phyloP scores from a whole-genome alignment of 306 rosid genomes.

The Corylus avellana region DNA sequence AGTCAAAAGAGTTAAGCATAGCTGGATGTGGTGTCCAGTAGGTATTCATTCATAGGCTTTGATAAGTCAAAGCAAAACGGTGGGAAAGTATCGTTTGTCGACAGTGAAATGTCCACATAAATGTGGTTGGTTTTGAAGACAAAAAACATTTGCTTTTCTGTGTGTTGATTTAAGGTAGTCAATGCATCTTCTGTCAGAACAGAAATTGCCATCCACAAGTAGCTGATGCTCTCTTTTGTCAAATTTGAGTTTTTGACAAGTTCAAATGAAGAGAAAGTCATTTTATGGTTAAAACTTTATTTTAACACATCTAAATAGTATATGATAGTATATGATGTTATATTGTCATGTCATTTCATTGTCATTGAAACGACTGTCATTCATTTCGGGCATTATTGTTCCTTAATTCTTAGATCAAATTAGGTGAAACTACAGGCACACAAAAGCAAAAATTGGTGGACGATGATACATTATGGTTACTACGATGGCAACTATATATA shows the following conservation, averaged over 20 bases:
- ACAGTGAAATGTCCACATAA: conserved; percentile 25
- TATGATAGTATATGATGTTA: too few species aligned
- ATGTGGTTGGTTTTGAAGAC: conserved; percentile 41
- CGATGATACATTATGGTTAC: too few species aligned
- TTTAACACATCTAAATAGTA: too few species aligned
- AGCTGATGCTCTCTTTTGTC: not conserved
- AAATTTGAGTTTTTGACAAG: not conserved
- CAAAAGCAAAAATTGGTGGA: too few species aligned
- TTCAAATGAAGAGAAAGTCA: not conserved
- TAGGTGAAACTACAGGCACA: too few species aligned
- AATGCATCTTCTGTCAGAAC: conserved; percentile 17
- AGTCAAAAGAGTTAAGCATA: conserved; percentile 42
- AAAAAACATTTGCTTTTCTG: conserved; percentile 15
- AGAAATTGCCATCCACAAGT: not conserved
- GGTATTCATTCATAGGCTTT: conserved; percentile 21
- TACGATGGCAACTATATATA: too few species aligned
- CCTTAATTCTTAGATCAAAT: not conserved
- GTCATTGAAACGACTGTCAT: too few species aligned
- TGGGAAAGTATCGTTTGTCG: conserved; percentile 29
- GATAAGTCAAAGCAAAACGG: conserved; percentile 52
- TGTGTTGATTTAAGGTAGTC: conserved; percentile 23
- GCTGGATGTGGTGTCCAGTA: conserved; percentile 30
- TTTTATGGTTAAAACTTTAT: too few species aligned
- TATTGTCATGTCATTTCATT: too few species aligned
- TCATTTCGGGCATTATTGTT: too few species aligned